Base-by-base conservation (phyloP, 768 basidiomycete genomes). In the Kockovaella imperatae region DNA sequence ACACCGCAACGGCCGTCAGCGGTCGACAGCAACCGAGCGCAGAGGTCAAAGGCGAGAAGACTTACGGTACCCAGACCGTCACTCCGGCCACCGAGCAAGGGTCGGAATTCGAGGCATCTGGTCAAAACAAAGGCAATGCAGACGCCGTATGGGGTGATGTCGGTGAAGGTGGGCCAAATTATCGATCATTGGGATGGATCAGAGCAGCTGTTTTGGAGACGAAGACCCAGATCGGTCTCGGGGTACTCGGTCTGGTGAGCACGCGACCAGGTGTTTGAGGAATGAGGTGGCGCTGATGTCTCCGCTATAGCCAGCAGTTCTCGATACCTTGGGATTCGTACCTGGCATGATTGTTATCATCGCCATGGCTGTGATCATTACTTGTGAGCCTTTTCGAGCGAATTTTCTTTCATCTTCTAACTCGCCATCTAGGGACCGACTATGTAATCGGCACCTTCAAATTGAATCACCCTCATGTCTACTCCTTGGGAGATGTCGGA, bases 401-500 rank as follows among this genome's bases (percentile, higher is more conserved):
- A 17, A 17, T 17, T 13, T 14, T 8, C n/a, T 15, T 13, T 35
- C 20, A 25, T 38, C 17, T 23, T 18, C 23, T 29, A 34, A 17
- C 40, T 28, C 20, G n/a, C 30, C n/a, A 13, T n/a, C 6, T 34
- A 63, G 57, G 59, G 59, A 49, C 56, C 17, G 59, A 58, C 43
- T 53, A 49, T 28, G 54, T 64, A 17, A 47, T 64, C 20, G 62
- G 62, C 21, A 23, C 35, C 13, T 68, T 68, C 63, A 64, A 65
- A 53, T 28, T 53, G n/a, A 51, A 50, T 15, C 67, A 68, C 41
- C 66, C 67, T 5, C 59, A 64, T 44, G 55, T 62, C 24, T 63
- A 57, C 50, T 52, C 56, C 15, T 24, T 60, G 26, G 54, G 47
- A 8, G 64, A 59, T 52, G 62, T 57, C 25, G 62, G 57, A n/a